Conservation (phyloP, 257 asterid species). For the Salvia miltiorrhiza region DNA sequence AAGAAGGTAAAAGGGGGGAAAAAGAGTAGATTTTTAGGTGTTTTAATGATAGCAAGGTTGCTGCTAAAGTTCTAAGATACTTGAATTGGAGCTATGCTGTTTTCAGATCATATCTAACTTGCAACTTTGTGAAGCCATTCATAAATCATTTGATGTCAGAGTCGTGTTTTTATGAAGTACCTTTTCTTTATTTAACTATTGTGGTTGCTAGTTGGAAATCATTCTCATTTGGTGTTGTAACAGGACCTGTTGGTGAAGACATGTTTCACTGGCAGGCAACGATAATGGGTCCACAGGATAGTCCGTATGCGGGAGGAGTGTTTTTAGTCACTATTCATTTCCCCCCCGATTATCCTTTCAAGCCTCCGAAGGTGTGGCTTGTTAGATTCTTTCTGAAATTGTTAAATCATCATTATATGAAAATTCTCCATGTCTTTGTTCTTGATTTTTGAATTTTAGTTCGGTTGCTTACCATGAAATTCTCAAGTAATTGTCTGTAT, state of each 20-base stretch:
- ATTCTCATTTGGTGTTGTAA: slow-evolving; percentile 14
- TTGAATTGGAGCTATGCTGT: background rate
- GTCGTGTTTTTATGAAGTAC: background rate
- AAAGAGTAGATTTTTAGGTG: background rate
- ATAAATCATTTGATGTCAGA: background rate
- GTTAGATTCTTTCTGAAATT: background rate
- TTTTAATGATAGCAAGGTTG: background rate
- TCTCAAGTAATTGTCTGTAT: background rate
- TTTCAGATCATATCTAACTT: background rate
- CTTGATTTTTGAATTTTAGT: slow-evolving; percentile 5
- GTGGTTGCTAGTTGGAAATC: slow-evolving; percentile 14
- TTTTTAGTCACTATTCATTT: slow-evolving; percentile 57
- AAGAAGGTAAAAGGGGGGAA: background rate
- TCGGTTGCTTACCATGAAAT: background rate
- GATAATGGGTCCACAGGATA: slow-evolving; percentile 72
- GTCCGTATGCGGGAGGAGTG: slow-evolving; percentile 70
- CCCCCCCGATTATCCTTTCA: slow-evolving; percentile 72
- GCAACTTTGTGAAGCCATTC: background rate
- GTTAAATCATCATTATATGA: background rate
- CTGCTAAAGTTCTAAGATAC: background rate
- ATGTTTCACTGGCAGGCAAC: slow-evolving; percentile 82
- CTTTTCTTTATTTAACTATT: background rate
- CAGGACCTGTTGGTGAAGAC: slow-evolving; percentile 78
- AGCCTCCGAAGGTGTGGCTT: slow-evolving; percentile 58
- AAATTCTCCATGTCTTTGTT: background rate